A percentile compares a stretch with the other conserved stretches of the same genome.
phyloP scores from a whole-genome alignment of 345 rosid species.

The Lumnitzera racemosa region DNA sequence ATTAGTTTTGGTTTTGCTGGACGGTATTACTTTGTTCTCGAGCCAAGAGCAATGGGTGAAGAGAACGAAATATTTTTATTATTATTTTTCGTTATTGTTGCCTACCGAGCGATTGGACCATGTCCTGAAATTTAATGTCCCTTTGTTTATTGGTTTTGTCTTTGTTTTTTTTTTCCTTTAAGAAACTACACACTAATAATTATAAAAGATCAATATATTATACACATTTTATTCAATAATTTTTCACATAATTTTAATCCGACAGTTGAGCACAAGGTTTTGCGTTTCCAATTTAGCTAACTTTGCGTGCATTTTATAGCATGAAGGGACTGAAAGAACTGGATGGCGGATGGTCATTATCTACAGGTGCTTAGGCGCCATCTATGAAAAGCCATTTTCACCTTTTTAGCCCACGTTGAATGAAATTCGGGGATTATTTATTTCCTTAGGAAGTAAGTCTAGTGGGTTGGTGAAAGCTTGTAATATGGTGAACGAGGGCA shows the following conservation, averaged over 20 bases:
- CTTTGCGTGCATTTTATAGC: no score
- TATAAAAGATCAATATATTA: no score
- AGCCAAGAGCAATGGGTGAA: conserved; percentile 2
- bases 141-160: not conserved
- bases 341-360: not conserved
- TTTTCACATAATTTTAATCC: no score
- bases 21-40: conserved; percentile 10
- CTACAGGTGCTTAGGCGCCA: not conserved
- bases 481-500: no score
- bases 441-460: conserved; percentile 5
- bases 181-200: no score
- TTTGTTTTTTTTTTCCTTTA: not conserved
- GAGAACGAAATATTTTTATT: conserved; percentile 1
- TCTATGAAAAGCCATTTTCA: no score
- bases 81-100: not conserved
- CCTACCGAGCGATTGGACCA: no score
- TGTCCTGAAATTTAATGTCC: not conserved
- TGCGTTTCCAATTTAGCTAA: no score
- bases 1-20: not conserved
- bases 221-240: not conserved
- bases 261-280: no score
- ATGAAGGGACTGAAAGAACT: no score
- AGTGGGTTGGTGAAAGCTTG: not conserved
- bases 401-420: no score
- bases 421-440: not conserved